phyloP scores from a whole-genome alignment of 2,329 filamentous ascomycete genomes.

The Reticulascus tulasneorum region DNA sequence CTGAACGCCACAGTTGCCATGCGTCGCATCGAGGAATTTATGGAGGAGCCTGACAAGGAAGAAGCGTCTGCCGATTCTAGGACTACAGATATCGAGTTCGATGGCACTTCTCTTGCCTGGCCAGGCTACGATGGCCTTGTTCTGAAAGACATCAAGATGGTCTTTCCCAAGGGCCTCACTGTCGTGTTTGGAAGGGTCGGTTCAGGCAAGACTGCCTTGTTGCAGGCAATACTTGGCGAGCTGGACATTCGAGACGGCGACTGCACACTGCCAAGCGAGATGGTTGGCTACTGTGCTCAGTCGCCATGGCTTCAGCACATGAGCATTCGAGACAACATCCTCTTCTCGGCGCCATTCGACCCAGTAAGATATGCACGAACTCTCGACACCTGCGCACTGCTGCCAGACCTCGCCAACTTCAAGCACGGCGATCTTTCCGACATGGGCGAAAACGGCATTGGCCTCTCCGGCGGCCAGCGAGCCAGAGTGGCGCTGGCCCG shows the following conservation, averaged over 20 bases:
- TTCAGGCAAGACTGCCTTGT: slow-evolving; percentile 57
- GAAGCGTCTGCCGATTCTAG: slow-evolving; percentile 36
- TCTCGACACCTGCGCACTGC: slow-evolving; percentile 56
- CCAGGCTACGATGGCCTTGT: slow-evolving; percentile 59
- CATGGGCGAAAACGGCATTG: slow-evolving; percentile 60
- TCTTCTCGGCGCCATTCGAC: slow-evolving; percentile 57
- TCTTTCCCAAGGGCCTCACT: slow-evolving; percentile 47
- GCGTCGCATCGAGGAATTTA: slow-evolving; percentile 77
- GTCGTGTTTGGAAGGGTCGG: slow-evolving; percentile 58
- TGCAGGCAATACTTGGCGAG: slow-evolving; percentile 57
- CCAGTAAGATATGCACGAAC: slow-evolving; percentile 53
- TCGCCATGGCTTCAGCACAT: slow-evolving; percentile 64
- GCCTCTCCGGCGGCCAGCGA: slow-evolving; percentile 60
- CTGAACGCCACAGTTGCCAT: slow-evolving; percentile 83
- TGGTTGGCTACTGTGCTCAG: slow-evolving; percentile 54
- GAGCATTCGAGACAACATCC: slow-evolving; percentile 61
- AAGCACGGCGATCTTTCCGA: slow-evolving; percentile 53
- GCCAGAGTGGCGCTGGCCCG: slow-evolving; percentile 60
- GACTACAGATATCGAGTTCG: slow-evolving; percentile 46
- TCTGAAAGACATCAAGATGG: slow-evolving; percentile 41
- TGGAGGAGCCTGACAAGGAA: slow-evolving; percentile 77
- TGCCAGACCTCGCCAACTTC: slow-evolving; percentile 52
- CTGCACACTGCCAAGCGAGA: slow-evolving; percentile 42
- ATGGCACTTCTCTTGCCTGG: slow-evolving; percentile 72
- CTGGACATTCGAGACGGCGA: slow-evolving; percentile 61